Base-by-base conservation (phyloP, 129 eudicot genomes). In the Flaveria sonorensis region DNA sequence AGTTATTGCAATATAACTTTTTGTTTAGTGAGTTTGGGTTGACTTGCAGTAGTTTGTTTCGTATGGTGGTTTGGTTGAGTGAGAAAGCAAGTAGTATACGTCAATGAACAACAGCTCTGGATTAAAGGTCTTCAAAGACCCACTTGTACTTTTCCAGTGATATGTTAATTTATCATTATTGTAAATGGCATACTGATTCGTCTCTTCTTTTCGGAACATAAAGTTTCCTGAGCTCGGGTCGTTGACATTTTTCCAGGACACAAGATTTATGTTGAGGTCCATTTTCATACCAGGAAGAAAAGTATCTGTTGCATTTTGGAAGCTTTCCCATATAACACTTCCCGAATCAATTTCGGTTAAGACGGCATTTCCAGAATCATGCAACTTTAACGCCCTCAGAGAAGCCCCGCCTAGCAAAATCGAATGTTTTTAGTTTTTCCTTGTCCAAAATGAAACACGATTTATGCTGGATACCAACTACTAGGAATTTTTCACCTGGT, bases 281-380 rank as follows among this genome's bases (percentile, higher is more conserved):
- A 88, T 65, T 42, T 76, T 79, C 72, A 79, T 87, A 6, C 88
- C 88, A 5, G 90, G 89, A 64, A 91, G 84, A 79, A 87, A 85
- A 2, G 97, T 91, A 51, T 91, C 79, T 0, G 89, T 36, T 15
- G 92, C 87, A 21, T 72, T 0, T 42, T 30, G 5, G 50, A 91
- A 88, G 68, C 93, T 91, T 75, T 81, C 77, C 97, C 97, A 91
- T 45, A 40, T 7, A 3, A 0, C 1, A 3, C 0, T 16, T 10
- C 40, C 19, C 7, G 82, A 50, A 24, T 0, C 4, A 47, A 24
- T 40, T 28, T 86, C 83, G 9, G 0, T 71, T 47, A 91, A 60
- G 36, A 83, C 78, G 2, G 81, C 79, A 74, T 86, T 86, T 70
- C 93, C 96, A 20, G 63, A 4, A 71, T 87, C 92, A 3, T 11